Conservation (phyloP, 2,329 filamentous ascomycete species). For the Pyricularia grisea region DNA sequence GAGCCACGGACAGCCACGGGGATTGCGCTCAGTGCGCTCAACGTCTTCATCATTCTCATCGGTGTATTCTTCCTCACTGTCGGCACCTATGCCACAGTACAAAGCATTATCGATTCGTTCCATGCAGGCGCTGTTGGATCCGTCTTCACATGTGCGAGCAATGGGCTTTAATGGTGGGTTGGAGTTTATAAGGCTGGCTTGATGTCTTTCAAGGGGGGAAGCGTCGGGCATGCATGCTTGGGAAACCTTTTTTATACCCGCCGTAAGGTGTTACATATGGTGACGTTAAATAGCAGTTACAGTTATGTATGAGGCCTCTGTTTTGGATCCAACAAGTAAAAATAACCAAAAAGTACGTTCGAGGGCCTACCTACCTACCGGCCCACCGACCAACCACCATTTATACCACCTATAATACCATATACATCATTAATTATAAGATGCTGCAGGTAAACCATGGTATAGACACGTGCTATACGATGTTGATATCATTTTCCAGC, state of each 20-base stretch:
- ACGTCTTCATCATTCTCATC: conserved; percentile 61
- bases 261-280: background rate
- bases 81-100: conserved; percentile 72
- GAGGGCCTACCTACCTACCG: too few species aligned
- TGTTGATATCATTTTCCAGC: background rate
- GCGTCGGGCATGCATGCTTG: background rate
- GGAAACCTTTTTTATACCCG: background rate
- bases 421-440: too few species aligned
- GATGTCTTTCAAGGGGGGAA: background rate
- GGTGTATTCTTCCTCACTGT: conserved; percentile 74
- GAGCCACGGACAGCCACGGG: conserved; percentile 29
- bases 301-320: too few species aligned
- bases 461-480: too few species aligned
- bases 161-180: conserved; percentile 41
- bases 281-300: too few species aligned
- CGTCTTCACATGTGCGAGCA: conserved; percentile 65
- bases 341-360: too few species aligned
- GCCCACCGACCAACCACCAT: too few species aligned
- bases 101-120: conserved; percentile 69
- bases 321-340: too few species aligned
- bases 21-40: conserved; percentile 50
- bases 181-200: background rate
- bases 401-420: too few species aligned
- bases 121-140: conserved; percentile 52
- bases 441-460: too few species aligned